A percentile compares a stretch with the other conserved stretches of the same genome.
Evolutionary conservation across 106 monocot genomes (phyloP).

Genomic region (Allium sativum): DNA sequence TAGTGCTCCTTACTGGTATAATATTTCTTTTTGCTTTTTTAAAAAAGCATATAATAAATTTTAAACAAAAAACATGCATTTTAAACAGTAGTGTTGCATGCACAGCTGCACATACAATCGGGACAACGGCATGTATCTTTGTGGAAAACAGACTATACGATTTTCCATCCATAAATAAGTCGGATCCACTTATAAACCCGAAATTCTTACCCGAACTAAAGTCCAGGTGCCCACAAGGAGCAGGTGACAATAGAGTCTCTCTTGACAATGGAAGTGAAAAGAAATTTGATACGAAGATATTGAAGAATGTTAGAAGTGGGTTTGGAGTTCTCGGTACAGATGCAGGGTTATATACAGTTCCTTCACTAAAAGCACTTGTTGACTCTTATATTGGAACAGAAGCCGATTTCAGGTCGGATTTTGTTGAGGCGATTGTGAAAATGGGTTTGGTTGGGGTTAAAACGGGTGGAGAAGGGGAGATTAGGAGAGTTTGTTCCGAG

Average conservation of each 20-base stretch:
- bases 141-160: conserved; percentile 36
- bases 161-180: conserved; percentile 12
- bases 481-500: conserved; percentile 38
- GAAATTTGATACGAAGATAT: conserved; percentile 33
- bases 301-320: conserved; percentile 42
- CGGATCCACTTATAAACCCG: conserved; percentile 40
- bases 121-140: conserved; percentile 72
- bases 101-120: conserved; percentile 73
- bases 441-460: conserved; percentile 48
- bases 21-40: neutral
- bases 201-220: conserved; percentile 38
- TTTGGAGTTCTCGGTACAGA: conserved; percentile 48
- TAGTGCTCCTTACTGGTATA: conserved; percentile 58
- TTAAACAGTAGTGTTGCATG: neutral
- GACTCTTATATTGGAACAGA: conserved; percentile 34
- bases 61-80: too few relatives aligned
- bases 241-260: conserved; percentile 19
- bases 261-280: conserved; percentile 49
- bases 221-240: conserved; percentile 41
- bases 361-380: conserved; percentile 20
- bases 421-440: conserved; percentile 39
- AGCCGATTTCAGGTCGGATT: conserved; percentile 26
- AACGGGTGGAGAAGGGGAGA: conserved; percentile 35
- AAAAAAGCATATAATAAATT: neutral
- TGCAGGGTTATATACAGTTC: conserved; percentile 34